Evolutionary conservation across 2,329 filamentous ascomycete genomes (phyloP), one percentile per base, ranked within the genome.

Genomic region (Stemphylium lycopersici): DNA sequence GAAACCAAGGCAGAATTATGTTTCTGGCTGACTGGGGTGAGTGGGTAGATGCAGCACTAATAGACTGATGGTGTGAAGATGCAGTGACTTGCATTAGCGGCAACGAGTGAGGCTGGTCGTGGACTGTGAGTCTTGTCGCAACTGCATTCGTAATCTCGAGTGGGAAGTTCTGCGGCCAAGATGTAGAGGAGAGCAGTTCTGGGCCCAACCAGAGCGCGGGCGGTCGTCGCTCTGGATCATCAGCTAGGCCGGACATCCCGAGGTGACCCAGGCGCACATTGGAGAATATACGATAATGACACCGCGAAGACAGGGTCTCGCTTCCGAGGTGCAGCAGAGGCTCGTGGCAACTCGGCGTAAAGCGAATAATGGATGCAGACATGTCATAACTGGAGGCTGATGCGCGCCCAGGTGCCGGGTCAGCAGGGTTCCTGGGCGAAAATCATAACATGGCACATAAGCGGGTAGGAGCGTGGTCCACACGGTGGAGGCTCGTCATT

Each of bases 361-460:
- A 56, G 43, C 32, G 22, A 40, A 49, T 67, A 63, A 66, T 62
- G 26, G 61, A 55, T 63, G 65, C 61, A 51, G 33, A 41, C 39
- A 53, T 68, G 67, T 71, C 67, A 70, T 69, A 65, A 67, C 57
- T 65, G 62, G 63, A 65, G 64, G 60, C 63, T 66, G 62, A 55
- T 39, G 49, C 56, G 16, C 48, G 36, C 65, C 67, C 63, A 68
- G 58, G 52, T 58, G 63, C 65, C 66, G 58, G 70, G 63, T 66
- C 63, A 57, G 64, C 61, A 62, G 62, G 48, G 48, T 59, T 31
- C 62, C 63, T 61, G 58, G 61, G 58, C 58, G 65, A 63, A 72
- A 69, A 70, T 71, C 68, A 69, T 66, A 65, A 52, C 53, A 62
- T 50, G 55, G 53, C 49, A 59, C 54, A 49, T 60, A 62, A 61